Evolutionary conservation across 2,329 filamentous ascomycete species (phyloP), one percentile per base, ranked within the genome.

Genomic region (Fusarium sp.): DNA sequence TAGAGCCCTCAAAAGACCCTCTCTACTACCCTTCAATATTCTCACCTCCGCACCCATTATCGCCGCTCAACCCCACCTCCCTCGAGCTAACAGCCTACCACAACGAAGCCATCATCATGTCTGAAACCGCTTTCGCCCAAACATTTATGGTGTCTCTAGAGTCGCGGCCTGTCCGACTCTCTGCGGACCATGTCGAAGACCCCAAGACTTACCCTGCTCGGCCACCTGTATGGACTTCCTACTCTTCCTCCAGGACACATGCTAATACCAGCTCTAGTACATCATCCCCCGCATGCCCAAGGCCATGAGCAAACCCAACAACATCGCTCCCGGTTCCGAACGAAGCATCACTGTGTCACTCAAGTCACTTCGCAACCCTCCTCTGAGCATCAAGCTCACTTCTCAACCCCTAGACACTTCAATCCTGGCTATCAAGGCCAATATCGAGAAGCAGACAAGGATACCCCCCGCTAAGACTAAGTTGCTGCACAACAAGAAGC

Each of bases 121-220:
- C 92, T n/a, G 95, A 98, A 88, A 84, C 95, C 69, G 86, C 90
- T 57, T 98, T 98, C 82, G 93, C 94, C 77, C 94, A 93, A 83
- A 88, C 90, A 38, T 98, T 97, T 83, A 91, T 99, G 76, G 87
- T 91, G 59, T 89, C 90, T 28, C 89, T 98, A 72, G 94, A 97
- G 83, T 89, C 91, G 69, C 91, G 92, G 56, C 93, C 95, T 13
- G 83, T 91, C 78, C 97, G 95, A 86, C 89, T 98, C 73, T 91
- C 92, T n/a, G 87, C 93, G 74, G 94, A 98, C 82, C 93, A 98
- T 90, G 91, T 97, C 82, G 94, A 96, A 83, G 94, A 98, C 80
- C 91, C 94, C 56, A 91, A 91, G 78, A 90, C 88, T 75, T 95
- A 96, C 81, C 93, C 94, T 30, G 86, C 93, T 32, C 90, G 93